Conservation (phyloP, 176 grass and related monocot genomes). For the Coix lacrymajobi region DNA sequence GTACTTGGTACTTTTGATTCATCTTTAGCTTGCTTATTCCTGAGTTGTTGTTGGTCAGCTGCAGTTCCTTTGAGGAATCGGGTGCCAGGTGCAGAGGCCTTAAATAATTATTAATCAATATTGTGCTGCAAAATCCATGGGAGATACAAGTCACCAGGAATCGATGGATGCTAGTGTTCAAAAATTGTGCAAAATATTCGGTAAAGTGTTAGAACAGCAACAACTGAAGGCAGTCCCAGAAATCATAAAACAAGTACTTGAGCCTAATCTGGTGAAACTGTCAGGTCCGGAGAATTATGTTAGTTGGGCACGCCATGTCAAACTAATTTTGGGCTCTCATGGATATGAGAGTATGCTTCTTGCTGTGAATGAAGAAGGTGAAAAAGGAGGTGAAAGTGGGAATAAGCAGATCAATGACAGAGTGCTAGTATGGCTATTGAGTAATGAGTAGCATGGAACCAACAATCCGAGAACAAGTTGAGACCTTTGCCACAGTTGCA, state of each 20-base stretch:
- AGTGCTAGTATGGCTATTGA: background rate
- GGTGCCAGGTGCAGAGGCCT: too few relatives aligned
- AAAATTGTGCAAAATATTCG: background rate
- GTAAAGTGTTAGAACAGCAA: background rate
- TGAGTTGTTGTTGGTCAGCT: too few relatives aligned
- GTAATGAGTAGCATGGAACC: slow-evolving; percentile 6
- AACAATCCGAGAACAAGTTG: background rate
- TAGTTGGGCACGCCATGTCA: background rate
- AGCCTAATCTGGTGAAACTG: background rate
- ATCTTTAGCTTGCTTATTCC: too few relatives aligned
- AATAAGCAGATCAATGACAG: background rate
- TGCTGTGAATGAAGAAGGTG: background rate
- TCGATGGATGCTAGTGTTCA: background rate
- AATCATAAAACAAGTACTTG: background rate
- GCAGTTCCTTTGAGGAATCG: too few relatives aligned
- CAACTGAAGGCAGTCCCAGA: background rate
- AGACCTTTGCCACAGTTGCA: background rate
- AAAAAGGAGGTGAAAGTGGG: background rate
- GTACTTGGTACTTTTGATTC: too few relatives aligned
- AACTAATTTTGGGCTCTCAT: background rate
- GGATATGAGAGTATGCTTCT: background rate
- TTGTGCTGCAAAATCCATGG: background rate
- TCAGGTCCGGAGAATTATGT: background rate
- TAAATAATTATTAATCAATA: too few relatives aligned
- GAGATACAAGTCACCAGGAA: background rate